phyloP scores from a whole-genome alignment of 2,329 filamentous ascomycete species.

The Microcera coccophila region DNA sequence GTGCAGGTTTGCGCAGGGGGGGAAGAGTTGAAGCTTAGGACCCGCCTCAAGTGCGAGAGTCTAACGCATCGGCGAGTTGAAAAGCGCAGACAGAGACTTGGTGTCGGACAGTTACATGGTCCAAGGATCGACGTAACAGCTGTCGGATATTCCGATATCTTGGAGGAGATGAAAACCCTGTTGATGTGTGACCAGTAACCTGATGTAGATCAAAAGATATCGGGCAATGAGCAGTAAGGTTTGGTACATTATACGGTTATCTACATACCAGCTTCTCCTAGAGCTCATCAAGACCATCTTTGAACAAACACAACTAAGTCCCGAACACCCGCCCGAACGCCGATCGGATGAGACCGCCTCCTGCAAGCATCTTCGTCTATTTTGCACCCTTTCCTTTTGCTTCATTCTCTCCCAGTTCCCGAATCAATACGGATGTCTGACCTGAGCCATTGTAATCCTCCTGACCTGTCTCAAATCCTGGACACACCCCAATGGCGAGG shows the following conservation, averaged over 20 bases:
- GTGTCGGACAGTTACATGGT: not conserved
- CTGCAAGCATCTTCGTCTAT: conserved; percentile 32
- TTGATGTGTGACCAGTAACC: too few species aligned
- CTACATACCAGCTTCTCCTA: conserved; percentile 26
- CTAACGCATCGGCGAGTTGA: not conserved
- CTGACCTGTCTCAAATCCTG: conserved; percentile 82
- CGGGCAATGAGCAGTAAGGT: conserved; percentile 2
- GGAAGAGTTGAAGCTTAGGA: too few species aligned
- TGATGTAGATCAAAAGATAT: too few species aligned
- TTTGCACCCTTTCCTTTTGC: conserved; percentile 80
- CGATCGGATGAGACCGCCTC: conserved; percentile 23
- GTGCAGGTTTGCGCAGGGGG: not conserved
- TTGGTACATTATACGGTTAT: conserved; percentile 29
- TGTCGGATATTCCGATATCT: not conserved
- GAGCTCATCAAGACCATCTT: conserved; percentile 17
- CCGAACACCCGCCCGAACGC: conserved; percentile 30
- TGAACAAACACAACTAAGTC: conserved; percentile 24
- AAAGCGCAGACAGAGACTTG: not conserved
- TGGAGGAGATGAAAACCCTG: too few species aligned
- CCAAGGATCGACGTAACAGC: not conserved
- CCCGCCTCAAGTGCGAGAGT: not conserved
- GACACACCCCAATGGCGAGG: conserved; percentile 76
- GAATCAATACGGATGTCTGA: conserved; percentile 70
- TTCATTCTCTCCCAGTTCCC: conserved; percentile 82
- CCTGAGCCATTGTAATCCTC: conserved; percentile 73